Percentiles rank a stretch among this genome's conserved stretches.
These are phyloP conservation scores for Clarireedia hainanense DNA, from an alignment of 2,329 filamentous ascomycete genomes.

Conservation along the genomic window DNA sequence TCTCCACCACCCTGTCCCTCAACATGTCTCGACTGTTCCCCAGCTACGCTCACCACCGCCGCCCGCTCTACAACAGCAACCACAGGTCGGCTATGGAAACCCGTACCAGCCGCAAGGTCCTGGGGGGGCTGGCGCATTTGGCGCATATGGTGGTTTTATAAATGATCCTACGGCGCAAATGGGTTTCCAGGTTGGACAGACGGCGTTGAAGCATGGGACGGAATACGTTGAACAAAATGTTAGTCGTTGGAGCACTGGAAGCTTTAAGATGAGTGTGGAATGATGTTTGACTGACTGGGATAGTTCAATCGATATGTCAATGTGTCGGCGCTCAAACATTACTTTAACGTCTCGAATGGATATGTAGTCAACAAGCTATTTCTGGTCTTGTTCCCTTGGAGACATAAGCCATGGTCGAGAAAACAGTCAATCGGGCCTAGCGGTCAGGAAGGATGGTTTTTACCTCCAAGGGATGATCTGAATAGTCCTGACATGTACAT, in stretches of 20 bases:
- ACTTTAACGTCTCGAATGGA: conserved; percentile 97
- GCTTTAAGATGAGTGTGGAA: background rate
- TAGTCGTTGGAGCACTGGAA: conserved; percentile 14
- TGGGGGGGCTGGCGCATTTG: conserved; percentile 46
- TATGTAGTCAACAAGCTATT: conserved; percentile 92
- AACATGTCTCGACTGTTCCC: conserved; percentile 96
- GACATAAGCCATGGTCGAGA: conserved; percentile 94
- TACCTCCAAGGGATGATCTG: conserved; percentile 88
- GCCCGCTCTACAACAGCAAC: conserved; percentile 60
- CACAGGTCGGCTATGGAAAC: conserved; percentile 60
- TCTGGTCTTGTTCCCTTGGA: conserved; percentile 93
- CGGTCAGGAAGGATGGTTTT: conserved; percentile 68
- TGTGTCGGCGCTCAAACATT: conserved; percentile 89
- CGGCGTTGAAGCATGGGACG: conserved; percentile 82
- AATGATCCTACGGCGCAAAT: conserved; percentile 93
- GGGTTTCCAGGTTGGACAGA: conserved; percentile 89
- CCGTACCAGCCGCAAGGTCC: conserved; percentile 59
- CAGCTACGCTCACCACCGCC: conserved; percentile 92
- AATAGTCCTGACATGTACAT: conserved; percentile 99
- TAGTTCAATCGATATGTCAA: conserved; percentile 80
- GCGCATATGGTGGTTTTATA: conserved; percentile 85
- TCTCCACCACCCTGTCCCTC: conserved; percentile 92
- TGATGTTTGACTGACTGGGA: conserved; percentile 11
- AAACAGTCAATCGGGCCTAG: conserved; percentile 69
- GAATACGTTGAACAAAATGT: conserved; percentile 96